A percentile compares a stretch with the other conserved stretches of the same genome.
Evolutionary conservation across 2,329 filamentous ascomycete genomes (phyloP).

Genomic region (Pseudogymnoascus sp.): DNA sequence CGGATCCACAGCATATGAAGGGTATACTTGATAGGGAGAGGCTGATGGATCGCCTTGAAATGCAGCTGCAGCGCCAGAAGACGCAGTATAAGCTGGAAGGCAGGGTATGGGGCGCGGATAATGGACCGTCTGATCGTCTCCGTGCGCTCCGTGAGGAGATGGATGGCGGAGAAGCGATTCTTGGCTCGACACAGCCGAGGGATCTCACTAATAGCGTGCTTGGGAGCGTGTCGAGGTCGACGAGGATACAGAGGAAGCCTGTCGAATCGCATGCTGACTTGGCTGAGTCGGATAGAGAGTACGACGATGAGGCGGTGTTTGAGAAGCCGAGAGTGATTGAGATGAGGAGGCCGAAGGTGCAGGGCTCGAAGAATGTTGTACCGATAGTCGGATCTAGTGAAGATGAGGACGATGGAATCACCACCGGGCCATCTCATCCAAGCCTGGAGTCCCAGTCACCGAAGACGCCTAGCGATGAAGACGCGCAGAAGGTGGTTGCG

Average conservation of each 20-base stretch:
- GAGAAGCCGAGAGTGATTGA: constrained; percentile 72
- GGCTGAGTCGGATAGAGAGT: constrained; percentile 36
- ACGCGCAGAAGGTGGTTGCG: constrained; percentile 16
- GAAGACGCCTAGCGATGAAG: constrained; percentile 40
- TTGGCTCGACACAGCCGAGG: constrained; percentile 46
- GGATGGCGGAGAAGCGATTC: constrained; percentile 56
- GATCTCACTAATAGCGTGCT: constrained; percentile 67
- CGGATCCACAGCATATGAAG: constrained; percentile 70
- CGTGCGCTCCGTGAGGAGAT: constrained; percentile 90
- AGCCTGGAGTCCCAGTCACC: constrained; percentile 61
- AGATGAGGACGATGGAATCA: constrained; percentile 50
- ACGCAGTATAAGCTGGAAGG: constrained; percentile 97
- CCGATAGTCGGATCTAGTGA: constrained; percentile 45
- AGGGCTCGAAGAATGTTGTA: constrained; percentile 28
- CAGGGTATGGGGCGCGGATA: constrained; percentile 73
- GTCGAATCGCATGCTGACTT: constrained; percentile 32
- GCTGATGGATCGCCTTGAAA: constrained; percentile 88
- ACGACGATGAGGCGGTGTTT: constrained; percentile 48
- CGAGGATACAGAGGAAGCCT: constrained; percentile 48
- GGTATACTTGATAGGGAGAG: constrained; percentile 89
- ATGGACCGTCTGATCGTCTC: constrained; percentile 83
- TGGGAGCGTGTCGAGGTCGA: constrained; percentile 59
- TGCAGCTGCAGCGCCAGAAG: constrained; percentile 93
- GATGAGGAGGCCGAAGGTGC: constrained; percentile 58
- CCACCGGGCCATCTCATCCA: constrained; percentile 67